These are phyloP conservation scores for Phytopythium montanum DNA, from an alignment of 352 stramenopile species.

Conservation along the genomic window DNA sequence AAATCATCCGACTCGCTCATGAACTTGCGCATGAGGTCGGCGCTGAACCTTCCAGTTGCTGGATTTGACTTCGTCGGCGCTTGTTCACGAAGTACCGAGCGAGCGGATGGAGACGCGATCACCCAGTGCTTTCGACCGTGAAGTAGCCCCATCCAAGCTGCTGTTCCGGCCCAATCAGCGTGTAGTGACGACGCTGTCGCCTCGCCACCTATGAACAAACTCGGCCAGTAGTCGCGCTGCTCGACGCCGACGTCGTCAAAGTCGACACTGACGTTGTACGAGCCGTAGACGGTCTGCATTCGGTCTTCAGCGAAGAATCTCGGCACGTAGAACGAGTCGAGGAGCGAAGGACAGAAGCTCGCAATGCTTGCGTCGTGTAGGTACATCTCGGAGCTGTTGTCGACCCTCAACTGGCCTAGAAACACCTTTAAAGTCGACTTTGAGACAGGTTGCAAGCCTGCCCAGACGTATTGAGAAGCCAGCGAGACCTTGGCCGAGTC, in stretches of 20 bases:
- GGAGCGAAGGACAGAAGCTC: constrained; percentile 23
- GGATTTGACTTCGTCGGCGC: constrained; percentile 10
- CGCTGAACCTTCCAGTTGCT: constrained; percentile 16
- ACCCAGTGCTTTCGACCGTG: constrained; percentile 31
- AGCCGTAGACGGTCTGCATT: constrained; percentile 14
- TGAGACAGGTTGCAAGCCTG: constrained; percentile 11
- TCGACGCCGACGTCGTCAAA: constrained; percentile 7
- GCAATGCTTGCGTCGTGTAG: constrained; percentile 31
- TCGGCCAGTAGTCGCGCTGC: constrained; percentile 35
- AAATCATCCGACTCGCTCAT: background rate
- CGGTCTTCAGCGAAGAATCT: constrained; percentile 23
- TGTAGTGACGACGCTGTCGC: constrained; percentile 28
- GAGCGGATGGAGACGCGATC: constrained; percentile 24
- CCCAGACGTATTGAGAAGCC: constrained; percentile 14
- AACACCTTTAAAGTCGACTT: constrained; percentile 5
- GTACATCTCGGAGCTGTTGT: constrained; percentile 17
- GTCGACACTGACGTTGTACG: background rate
- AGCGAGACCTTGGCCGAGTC: background rate
- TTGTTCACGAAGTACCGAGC: constrained; percentile 19
- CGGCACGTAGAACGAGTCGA: constrained; percentile 21
- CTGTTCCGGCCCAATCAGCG: constrained; percentile 24
- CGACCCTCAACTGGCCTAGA: constrained; percentile 15
- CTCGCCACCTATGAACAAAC: constrained; percentile 30
- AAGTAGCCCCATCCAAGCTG: constrained; percentile 35
- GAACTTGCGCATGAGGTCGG: constrained; percentile 15